Percentiles rank a stretch among this genome's conserved stretches.
Evolutionary conservation across 345 rosid genomes (phyloP).

Genomic region (Cardamine chenopodiifolia): DNA sequence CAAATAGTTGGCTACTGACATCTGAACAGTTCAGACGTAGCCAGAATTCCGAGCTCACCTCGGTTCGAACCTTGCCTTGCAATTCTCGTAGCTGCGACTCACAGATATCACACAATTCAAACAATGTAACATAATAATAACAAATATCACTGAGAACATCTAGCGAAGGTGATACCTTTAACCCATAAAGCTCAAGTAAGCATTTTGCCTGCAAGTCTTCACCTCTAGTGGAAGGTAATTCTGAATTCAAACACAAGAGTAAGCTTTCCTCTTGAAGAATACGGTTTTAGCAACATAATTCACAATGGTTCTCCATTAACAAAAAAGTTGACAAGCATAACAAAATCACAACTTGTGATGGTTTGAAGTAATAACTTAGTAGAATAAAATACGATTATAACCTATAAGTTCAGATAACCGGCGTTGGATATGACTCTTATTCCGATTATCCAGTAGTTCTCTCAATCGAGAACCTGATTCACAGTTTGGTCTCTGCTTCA

Average conservation of each 20-base stretch:
- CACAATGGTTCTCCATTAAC: neutral
- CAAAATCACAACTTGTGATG: slow-evolving; percentile 4
- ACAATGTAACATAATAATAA: neutral
- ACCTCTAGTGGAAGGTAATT: slow-evolving; percentile 86
- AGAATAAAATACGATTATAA: slow-evolving; percentile 30
- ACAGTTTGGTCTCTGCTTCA: slow-evolving; percentile 59
- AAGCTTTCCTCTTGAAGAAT: slow-evolving; percentile 3
- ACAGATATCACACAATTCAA: slow-evolving; percentile 19
- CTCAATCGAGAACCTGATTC: slow-evolving; percentile 59
- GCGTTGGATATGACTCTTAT: slow-evolving; percentile 63
- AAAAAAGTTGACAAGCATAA: neutral
- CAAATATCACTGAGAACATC: neutral
- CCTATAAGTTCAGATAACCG: slow-evolving; percentile 91
- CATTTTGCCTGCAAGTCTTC: slow-evolving; percentile 93
- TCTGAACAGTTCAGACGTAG: slow-evolving; percentile 68
- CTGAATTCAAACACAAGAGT: slow-evolving; percentile 53
- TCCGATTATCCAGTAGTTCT: slow-evolving; percentile 56
- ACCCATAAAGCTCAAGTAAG: slow-evolving; percentile 87
- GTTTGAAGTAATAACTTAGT: neutral
- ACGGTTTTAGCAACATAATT: neutral
- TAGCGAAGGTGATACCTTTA: slow-evolving; percentile 60
- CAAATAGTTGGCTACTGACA: slow-evolving; percentile 75
- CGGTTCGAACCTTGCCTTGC: slow-evolving; percentile 76
- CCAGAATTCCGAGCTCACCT: slow-evolving; percentile 89
- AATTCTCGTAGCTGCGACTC: slow-evolving; percentile 73